Base-by-base conservation (phyloP, 2,329 filamentous ascomycete genomes). In the Stagonosporopsis chrysanthemi region DNA sequence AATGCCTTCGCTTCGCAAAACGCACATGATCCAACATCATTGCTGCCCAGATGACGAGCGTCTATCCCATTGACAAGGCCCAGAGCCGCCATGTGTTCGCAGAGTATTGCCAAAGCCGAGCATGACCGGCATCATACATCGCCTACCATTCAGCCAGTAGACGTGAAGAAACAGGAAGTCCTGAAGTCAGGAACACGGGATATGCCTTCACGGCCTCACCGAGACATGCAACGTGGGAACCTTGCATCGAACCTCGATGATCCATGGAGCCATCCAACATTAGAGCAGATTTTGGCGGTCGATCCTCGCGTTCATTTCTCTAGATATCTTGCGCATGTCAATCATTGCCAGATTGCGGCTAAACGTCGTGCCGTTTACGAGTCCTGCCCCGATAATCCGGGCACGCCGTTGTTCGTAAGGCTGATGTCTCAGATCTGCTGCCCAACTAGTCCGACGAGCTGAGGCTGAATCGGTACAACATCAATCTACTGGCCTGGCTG, bases 391-490 rank as follows among this genome's bases (percentile, higher is more conserved):
- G 39, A 36, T 40, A 26, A 44, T 50, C 31, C 59, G 55, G 59
- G 43, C 51, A 47, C 48, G 48, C 59, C 52, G 56, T 56, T 33
- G 31, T n/a, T 29, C 36, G 45, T 51, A 60, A 43, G 53, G 56
- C 60, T 60, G 53, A 47, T 44, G 42, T 49, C 33, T 48, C 45
- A 50, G 52, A 54, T 55, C 60, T 46, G 52, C 40, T 43, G 29
- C 45, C n/a, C 42, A 22, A 19, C 50, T 58, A 60, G 43, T 52
- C 8, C 31, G 35, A 51, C 51, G 40, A 53, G 43, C 53, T 56
- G 47, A 39, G 42, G 46, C 51, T 33, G 35, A 23, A 42, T 31
- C 11, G 39, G 51, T 22, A 26, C 44, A 46, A 43, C 42, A 31
- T 36, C 46, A n/a, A 26, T 40, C 44, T 41, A 49, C 26, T 49